phyloP scores from a whole-genome alignment of 139 green algal species.

The Nannochloris sp. region DNA sequence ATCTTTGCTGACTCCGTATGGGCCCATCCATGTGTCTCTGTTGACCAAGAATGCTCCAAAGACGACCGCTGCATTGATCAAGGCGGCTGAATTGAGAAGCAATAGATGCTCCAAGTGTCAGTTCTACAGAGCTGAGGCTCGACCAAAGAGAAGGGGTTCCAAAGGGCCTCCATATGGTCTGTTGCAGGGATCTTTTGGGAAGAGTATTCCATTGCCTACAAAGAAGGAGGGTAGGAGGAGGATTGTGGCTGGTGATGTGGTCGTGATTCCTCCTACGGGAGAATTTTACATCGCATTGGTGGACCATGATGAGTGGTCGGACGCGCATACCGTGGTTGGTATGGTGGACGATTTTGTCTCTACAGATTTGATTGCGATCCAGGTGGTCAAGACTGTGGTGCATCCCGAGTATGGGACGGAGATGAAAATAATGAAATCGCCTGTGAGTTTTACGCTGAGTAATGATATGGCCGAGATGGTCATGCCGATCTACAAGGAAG shows the following conservation, averaged over 20 bases:
- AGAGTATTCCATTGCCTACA: slow-evolving; percentile 4
- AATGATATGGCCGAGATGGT: too few relatives aligned
- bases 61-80: slow-evolving; percentile 7
- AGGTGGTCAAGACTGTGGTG: neutral
- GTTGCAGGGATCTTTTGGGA: slow-evolving; percentile 32
- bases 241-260: slow-evolving; percentile 27
- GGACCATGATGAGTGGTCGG: slow-evolving; percentile 40
- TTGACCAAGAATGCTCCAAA: neutral
- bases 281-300: slow-evolving; percentile 44
- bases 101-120: neutral
- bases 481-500: too few relatives aligned
- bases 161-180: slow-evolving; percentile 37
- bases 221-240: neutral
- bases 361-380: slow-evolving; percentile 9
- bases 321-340: slow-evolving; percentile 28
- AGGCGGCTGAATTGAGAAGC: neutral
- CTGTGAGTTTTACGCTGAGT: slow-evolving; percentile 4
- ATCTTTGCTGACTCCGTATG: too few relatives aligned
- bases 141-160: neutral
- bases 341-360: slow-evolving; percentile 8
- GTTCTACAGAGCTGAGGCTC: slow-evolving; percentile 11
- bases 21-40: neutral
- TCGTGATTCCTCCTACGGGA: slow-evolving; percentile 33
- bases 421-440: slow-evolving; percentile 10
- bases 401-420: slow-evolving; percentile 12